Evolutionary conservation across 148 eudicot species (phyloP), one percentile per base, ranked within the genome.

Genomic region (Rhododendron griersonianum): DNA sequence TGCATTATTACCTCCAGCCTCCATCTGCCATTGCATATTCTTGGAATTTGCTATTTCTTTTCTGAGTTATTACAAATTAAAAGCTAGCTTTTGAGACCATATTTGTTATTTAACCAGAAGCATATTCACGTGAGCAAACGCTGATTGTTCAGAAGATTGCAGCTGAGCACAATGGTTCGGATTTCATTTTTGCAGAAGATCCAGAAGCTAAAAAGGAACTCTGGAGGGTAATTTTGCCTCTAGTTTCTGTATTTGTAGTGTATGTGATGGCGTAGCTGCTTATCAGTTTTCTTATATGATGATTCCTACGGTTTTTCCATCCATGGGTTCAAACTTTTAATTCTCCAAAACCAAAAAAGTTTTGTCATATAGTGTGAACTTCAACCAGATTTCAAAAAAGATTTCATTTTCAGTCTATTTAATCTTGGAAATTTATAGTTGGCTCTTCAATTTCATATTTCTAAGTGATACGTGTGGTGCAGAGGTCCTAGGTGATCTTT

Each of bases 201-300:
- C 88, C 96, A 81, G 93, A 95, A 89, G 95, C 98, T 75, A 95
- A 97, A 86, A 97, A 93, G 88, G 99, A 97, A 86, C 99, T 97
- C 78, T 97, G 99, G 99, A 97, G 91, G 98, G 99, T 96, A 89
- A 71, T 6, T 91, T 15, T 61, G 45, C 39, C 51, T 85, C 74
- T 65, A 41, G 71, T 35, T 61, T 15, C 48, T 80, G 63, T 48
- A 48, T 35, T 37, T 41, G 61, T 78, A 61, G 44, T 75, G 0
- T 74, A 51, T 4, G n/a, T 69, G 61, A 65, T 65, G 30, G 28
- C 30, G 76, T 74, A 21, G 67, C 74, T 35, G 48, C 57, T 86
- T 76, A 35, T 23, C 35, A 55, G 67, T 18, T 35, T 28, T 25
- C 39, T 30, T 78, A 3, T 55, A 45, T 76, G 57, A 45, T 84